phyloP scores from a whole-genome alignment of 2,329 filamentous ascomycete species.

The Onygenales sp. region DNA sequence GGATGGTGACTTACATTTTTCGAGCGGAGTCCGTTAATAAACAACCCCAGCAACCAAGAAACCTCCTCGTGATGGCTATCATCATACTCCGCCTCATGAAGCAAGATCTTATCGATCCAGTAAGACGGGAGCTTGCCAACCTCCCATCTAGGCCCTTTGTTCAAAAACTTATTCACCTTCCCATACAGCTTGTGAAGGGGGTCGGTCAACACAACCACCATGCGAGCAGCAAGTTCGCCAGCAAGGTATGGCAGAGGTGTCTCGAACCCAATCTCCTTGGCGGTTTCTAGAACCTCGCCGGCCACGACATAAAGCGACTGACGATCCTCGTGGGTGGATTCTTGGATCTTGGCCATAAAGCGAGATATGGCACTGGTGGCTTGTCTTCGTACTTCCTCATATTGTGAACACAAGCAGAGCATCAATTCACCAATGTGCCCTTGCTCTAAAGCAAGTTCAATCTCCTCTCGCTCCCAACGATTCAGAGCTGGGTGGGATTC shows the following conservation, averaged over 20 bases:
- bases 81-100: slow-evolving; percentile 64
- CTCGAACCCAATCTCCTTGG: slow-evolving; percentile 44
- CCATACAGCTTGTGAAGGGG: slow-evolving; percentile 76
- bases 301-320: slow-evolving; percentile 71
- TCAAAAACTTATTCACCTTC: slow-evolving; percentile 78
- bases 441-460: slow-evolving; percentile 71
- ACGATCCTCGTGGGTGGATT: slow-evolving; percentile 64
- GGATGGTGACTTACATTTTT: slow-evolving; percentile 35
- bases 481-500: slow-evolving; percentile 37
- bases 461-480: slow-evolving; percentile 64
- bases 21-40: slow-evolving; percentile 55
- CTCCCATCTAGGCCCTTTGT: slow-evolving; percentile 67
- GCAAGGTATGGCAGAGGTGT: slow-evolving; percentile 62
- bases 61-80: slow-evolving; percentile 64
- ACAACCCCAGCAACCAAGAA: slow-evolving; percentile 62
- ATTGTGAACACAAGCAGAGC: slow-evolving; percentile 64
- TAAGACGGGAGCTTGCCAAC: slow-evolving; percentile 45
- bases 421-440: slow-evolving; percentile 62
- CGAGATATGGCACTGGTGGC: slow-evolving; percentile 38
- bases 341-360: slow-evolving; percentile 44
- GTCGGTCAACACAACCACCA: slow-evolving; percentile 60
- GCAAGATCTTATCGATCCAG: slow-evolving; percentile 60
- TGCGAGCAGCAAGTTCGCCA: slow-evolving; percentile 63
- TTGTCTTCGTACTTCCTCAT: slow-evolving; percentile 69
- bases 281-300: slow-evolving; percentile 71